Base-by-base conservation (phyloP, 2,329 filamentous ascomycete genomes). In the Apiospora aurea region DNA sequence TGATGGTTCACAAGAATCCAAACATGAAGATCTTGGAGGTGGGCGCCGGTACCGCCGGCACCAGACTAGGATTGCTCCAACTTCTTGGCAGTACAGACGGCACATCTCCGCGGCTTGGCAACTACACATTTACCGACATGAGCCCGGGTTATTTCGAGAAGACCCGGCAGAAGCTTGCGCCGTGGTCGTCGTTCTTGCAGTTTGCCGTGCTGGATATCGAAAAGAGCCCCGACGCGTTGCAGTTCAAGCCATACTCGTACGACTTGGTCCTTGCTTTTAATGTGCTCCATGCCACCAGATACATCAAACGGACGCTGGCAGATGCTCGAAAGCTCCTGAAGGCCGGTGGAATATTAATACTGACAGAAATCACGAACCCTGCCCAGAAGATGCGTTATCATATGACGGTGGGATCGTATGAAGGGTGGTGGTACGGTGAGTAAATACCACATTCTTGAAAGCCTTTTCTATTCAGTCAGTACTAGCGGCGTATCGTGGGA, bases 1-100 rank as follows among this genome's bases (percentile, higher is more conserved):
- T 70, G 8, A 47, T 67, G n/a, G 71, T 69, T 18, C 57, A 70
- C 24, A 34, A 72, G 47, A 70, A 70, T 41, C 71, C 71, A 7
- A 18, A 24, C 7, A 49, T 68, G 47, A 29, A 57, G 1, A 70
- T 72, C 1, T 29, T 72, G 18, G 71, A 72, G 38, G 61, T 72
- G 10, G 71, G 71, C 10, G 71, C 71, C 10, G 71, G 71, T 4
- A 72, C 71, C 2, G 71, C 14, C 2, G 26, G 26, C 26, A 34
- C 26, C 4, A 2, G 26, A 8, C 6, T 18, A 0, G 13, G 14
- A 5, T 3, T 61, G 2, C 16, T 61, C 4, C 21, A 26, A 24
- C 1, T n/a, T 51, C 47, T 51, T 7, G 47, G 47, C 7, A n/a
- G 47, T n/a, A 8, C 8, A 21, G 53, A 34, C 4, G 14, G 53